phyloP scores from a whole-genome alignment of 768 basidiomycete species.

The Russula brevipes region DNA sequence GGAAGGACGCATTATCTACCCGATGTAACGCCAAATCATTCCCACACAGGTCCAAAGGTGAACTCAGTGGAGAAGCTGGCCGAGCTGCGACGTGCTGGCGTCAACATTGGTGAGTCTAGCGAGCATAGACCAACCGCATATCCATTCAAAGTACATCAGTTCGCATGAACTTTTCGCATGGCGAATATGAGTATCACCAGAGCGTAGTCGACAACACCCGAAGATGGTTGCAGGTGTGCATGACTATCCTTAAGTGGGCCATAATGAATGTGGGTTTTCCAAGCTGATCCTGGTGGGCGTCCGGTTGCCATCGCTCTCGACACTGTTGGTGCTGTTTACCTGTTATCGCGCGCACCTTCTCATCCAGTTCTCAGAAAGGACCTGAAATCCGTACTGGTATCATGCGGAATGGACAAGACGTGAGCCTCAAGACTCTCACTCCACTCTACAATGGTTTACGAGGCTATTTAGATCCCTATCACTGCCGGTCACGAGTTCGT shows the following conservation, averaged over 20 bases:
- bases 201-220: slow-evolving; percentile 98
- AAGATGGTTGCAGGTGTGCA: slow-evolving; percentile 70
- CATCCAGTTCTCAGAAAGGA: slow-evolving; percentile 66
- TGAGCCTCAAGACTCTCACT: slow-evolving; percentile 32
- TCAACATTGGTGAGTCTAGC: slow-evolving; percentile 86
- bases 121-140: neutral
- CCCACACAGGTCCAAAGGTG: slow-evolving; percentile 76
- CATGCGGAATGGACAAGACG: slow-evolving; percentile 82
- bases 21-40: slow-evolving; percentile 11
- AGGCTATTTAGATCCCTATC: slow-evolving; percentile 61
- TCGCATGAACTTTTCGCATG: slow-evolving; percentile 99
- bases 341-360: neutral
- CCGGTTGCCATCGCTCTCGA: slow-evolving; percentile 97
- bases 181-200: slow-evolving; percentile 97
- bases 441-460: slow-evolving; percentile 11
- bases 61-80: slow-evolving; percentile 86
- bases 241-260: neutral
- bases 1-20: neutral
- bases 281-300: slow-evolving; percentile 69
- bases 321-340: slow-evolving; percentile 55
- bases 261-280: slow-evolving; percentile 16
- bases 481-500: slow-evolving; percentile 90
- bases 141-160: slow-evolving; percentile 45
- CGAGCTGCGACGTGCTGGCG: slow-evolving; percentile 83
- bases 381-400: slow-evolving; percentile 98